Evolutionary conservation across 2,329 filamentous ascomycete genomes (phyloP).

Genomic region (Calonectria honghensis): DNA sequence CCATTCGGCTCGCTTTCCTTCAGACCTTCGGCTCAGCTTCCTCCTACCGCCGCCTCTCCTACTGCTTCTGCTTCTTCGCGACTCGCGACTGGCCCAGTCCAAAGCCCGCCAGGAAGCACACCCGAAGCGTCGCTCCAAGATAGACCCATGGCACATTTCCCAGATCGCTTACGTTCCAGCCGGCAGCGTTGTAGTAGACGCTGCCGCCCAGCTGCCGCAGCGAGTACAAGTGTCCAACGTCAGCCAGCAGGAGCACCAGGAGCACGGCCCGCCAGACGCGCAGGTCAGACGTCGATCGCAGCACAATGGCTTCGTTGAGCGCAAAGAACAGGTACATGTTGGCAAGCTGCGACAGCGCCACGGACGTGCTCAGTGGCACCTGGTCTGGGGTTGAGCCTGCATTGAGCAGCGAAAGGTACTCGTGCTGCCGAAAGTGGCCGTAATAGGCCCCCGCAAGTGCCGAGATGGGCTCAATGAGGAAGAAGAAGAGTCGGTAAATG

Average conservation of each 20-base stretch:
- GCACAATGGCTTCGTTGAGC: conserved; percentile 84
- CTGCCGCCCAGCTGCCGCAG: conserved; percentile 74
- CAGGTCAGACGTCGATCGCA: conserved; percentile 80
- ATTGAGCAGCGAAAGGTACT: conserved; percentile 80
- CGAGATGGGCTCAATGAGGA: conserved; percentile 79
- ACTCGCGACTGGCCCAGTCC: conserved; percentile 64
- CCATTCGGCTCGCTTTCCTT: conserved; percentile 19
- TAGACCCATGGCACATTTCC: conserved; percentile 84
- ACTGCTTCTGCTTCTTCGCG: conserved; percentile 52
- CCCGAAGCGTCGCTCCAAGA: conserved; percentile 75
- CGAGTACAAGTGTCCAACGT: conserved; percentile 84
- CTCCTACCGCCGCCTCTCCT: conserved; percentile 36
- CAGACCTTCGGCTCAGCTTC: conserved; percentile 13
- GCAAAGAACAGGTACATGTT: conserved; percentile 87
- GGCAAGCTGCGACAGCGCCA: conserved; percentile 83
- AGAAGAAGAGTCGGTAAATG: conserved; percentile 83
- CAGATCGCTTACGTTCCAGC: conserved; percentile 81
- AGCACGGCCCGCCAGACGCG: conserved; percentile 82
- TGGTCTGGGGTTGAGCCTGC: conserved; percentile 65
- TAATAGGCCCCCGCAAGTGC: conserved; percentile 72
- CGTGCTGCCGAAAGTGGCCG: conserved; percentile 68
- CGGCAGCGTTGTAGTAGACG: conserved; percentile 78
- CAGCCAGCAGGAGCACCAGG: conserved; percentile 81
- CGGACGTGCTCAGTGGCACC: conserved; percentile 76
- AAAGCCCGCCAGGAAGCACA: conserved; percentile 75